Evolutionary conservation across 1,139 yeast genomes (phyloP), one percentile per base, ranked within the genome.

Genomic region (Geotrichum siamense): DNA sequence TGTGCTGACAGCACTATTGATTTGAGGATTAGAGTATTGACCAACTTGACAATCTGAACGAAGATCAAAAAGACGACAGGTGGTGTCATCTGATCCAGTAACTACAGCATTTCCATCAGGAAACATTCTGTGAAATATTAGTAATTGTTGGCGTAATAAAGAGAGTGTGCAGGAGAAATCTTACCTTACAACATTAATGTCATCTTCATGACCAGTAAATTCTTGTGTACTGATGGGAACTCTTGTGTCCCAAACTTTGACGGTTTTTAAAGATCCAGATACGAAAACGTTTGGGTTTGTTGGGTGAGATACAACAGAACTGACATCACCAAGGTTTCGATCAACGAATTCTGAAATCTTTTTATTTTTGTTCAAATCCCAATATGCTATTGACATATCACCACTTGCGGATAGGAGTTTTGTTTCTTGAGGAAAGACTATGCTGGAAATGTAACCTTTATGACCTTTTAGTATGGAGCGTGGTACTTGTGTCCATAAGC

Each of bases 41-140:
- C 78, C 72, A 36, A 87, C 59, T 52, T 77, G 80, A 52, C 94
- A 77, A 60, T 83, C 95, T 3, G 89, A 72, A 50, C 96, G 70
- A 39, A 83, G 61, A 59, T 89, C 96, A 61, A 76, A 83, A 43
- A 85, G 61, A 44, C 84, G 71, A n/a, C 84, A 69, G 0, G 72
- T 60, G 1, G 93, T 91, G 58, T 85, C 94, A 55, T 86, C 96
- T 34, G 85, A 74, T 1, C 95, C 96, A 0, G 85, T 71, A 27
- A 70, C 64, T 27, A 65, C 52, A 2, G 67, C 60, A 47, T 75
- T 67, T 1, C 87, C 89, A 52, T 79, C 83, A 6, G 89, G 87
- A 59, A 82, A 82, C 56, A 78, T 36, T 19, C 47, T 44, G 25
- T 25, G 28, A 15, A 5, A 9, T 23, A 10, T 23, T 23, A 23